These are phyloP conservation scores for Astrephomene gubernaculifera DNA, from an alignment of 139 green algal species.

Conservation along the genomic window DNA sequence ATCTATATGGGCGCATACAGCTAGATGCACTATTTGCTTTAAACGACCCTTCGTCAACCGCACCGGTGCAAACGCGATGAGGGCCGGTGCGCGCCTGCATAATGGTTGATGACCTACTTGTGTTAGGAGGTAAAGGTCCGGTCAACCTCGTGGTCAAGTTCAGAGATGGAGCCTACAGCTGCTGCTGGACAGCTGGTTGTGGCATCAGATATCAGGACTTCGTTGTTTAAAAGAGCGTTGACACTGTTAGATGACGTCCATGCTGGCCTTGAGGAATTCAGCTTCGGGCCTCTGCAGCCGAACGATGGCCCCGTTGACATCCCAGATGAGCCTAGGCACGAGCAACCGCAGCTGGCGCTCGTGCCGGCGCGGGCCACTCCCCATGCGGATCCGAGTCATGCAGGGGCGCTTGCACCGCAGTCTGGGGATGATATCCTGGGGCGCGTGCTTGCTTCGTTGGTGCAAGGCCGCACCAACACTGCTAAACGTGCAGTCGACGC, in stretches of 20 bases:
- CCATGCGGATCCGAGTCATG: neutral
- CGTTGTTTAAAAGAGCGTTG: constrained; percentile 13
- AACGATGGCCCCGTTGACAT: too few species aligned
- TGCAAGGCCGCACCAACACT: constrained; percentile 4
- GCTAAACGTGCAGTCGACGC: neutral
- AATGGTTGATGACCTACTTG: too few species aligned
- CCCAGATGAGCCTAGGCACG: too few species aligned
- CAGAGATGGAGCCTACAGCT: neutral
- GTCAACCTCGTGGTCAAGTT: constrained; percentile 16
- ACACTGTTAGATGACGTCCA: constrained; percentile 15
- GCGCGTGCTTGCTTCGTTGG: neutral
- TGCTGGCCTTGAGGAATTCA: constrained; percentile 27
- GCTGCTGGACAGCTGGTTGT: constrained; percentile 26
- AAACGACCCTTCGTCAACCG: too few species aligned
- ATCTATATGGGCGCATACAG: too few species aligned
- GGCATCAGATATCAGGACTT: constrained; percentile 10
- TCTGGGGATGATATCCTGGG: neutral
- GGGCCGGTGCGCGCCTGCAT: too few species aligned
- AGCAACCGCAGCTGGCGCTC: too few species aligned
- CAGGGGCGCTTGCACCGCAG: neutral
- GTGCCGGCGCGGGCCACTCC: too few species aligned
- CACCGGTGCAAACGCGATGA: too few species aligned
- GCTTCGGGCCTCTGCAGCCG: neutral
- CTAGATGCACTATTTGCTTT: too few species aligned
- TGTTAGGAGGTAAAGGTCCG: too few species aligned